Base-by-base conservation (phyloP, 2,329 filamentous ascomycete genomes). In the Arthrobotrys entomopaga region DNA sequence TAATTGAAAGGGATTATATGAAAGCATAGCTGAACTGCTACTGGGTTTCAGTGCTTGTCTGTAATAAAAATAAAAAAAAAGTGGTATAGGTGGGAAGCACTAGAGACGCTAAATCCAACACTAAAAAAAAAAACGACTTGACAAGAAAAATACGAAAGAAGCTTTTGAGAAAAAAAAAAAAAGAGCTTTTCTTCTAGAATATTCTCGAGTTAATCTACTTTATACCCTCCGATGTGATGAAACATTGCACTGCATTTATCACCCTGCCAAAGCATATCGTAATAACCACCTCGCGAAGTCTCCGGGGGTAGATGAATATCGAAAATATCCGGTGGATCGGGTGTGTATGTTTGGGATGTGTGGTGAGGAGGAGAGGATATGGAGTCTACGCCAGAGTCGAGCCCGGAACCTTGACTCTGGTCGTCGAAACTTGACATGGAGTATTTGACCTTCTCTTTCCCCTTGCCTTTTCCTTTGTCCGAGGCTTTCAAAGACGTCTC, bases 251-350 rank as follows among this genome's bases (percentile, higher is more conserved):
- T 74, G 38, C 70, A 74, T 29, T 67, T 74, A 38, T 74, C 70
- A 2, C 70, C 70, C 40, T 74, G 70, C 70, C 70, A 74, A 20
- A 74, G 63, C 70, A 74, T 74, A n/a, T 74, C 70, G 46, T 74
- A 74, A 52, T 74, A 74, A 1, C 70, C 70, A 34, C 70, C 70
- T 40, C 70, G 49, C 3, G 70, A 26, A 3, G 70, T 74, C 57
- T 74, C 70, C 3, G 70, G 70, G 3, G 70, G 70, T 15, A 74
- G 34, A 2, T 38, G 29, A 38, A 74, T 74, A 40, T 74, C 70
- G 26, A 74, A 74, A 22, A 67, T 40, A 59, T 74, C 52, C 15
- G 59, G 38, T 6, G 63, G 70, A 42, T 74, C 70, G n/a, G 70
- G 57, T 7, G 50, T 22, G 22, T 63, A 74, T 4, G 34, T 16